phyloP scores from a whole-genome alignment of 2,329 filamentous ascomycete genomes.

The Fusarium redolens region DNA sequence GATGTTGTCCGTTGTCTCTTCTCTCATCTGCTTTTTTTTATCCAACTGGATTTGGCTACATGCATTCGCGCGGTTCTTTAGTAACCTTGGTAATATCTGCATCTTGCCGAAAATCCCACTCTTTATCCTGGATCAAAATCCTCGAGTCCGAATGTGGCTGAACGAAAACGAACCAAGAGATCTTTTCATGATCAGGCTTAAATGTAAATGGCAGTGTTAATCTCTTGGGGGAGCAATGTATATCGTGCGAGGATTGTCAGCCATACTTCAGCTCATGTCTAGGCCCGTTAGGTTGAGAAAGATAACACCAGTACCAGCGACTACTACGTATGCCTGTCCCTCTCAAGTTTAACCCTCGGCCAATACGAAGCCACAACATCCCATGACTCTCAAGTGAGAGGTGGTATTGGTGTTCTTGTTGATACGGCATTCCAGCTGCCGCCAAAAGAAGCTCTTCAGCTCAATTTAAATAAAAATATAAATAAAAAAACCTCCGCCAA shows the following conservation, averaged over 20 bases:
- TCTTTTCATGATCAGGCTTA: background rate
- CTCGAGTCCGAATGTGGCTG: background rate
- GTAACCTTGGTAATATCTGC: constrained; percentile 25
- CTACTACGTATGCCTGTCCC: background rate
- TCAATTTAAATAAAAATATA: background rate
- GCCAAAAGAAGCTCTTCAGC: background rate
- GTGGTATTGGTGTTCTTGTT: background rate
- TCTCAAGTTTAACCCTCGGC: background rate
- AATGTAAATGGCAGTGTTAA: background rate
- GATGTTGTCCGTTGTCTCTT: constrained; percentile 26
- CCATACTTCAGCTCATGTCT: background rate
- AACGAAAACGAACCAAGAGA: background rate
- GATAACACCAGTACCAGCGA: background rate
- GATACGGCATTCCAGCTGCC: background rate
- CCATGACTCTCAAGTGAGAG: background rate
- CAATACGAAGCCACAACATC: background rate
- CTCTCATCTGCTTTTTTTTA: constrained; percentile 6
- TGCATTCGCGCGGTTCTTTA: constrained; percentile 25
- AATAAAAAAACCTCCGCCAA: background rate
- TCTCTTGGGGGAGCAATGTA: background rate
- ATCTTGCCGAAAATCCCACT: constrained; percentile 24
- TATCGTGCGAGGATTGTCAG: background rate
- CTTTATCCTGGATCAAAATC: background rate
- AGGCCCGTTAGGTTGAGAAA: background rate
- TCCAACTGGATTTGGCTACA: constrained; percentile 17